Conservation (phyloP, 768 basidiomycete species). For the Pleurotus sapidus region DNA sequence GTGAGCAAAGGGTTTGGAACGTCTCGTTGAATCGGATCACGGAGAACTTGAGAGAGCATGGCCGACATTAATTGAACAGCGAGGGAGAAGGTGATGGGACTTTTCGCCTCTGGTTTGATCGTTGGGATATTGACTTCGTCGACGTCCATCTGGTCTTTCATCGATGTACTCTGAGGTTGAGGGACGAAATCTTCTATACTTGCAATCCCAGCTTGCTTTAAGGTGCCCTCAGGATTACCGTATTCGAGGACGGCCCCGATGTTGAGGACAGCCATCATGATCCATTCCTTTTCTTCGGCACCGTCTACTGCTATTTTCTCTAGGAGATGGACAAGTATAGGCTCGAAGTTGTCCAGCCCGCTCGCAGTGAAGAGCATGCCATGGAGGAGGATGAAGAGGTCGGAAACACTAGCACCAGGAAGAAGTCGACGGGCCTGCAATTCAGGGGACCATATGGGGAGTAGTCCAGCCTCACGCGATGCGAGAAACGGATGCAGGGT, state of each 20-base stretch:
- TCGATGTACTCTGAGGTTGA: conserved; percentile 27
- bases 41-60: conserved; percentile 71
- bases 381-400: conserved; percentile 89
- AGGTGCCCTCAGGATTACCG: conserved; percentile 67
- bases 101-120: conserved; percentile 33
- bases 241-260: conserved; percentile 84
- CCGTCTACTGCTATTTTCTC: conserved; percentile 84
- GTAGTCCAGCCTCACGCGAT: conserved; percentile 78
- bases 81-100: conserved; percentile 64
- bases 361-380: conserved; percentile 98
- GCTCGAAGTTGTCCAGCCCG: conserved; percentile 86
- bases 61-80: conserved; percentile 79
- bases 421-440: conserved; percentile 70
- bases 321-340: conserved; percentile 80
- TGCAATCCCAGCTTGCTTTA: conserved; percentile 60
- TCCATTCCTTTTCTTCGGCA: conserved; percentile 86
- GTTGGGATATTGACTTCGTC: conserved; percentile 35
- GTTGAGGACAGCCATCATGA: conserved; percentile 92
- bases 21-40: conserved; percentile 52
- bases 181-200: conserved; percentile 34
- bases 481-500: conserved; percentile 83
- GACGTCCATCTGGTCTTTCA: conserved; percentile 64
- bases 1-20: conserved; percentile 85
- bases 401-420: conserved; percentile 71
- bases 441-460: conserved; percentile 81